These are phyloP conservation scores for Lactarius trivialis DNA, from an alignment of 768 basidiomycete genomes.

Conservation along the genomic window DNA sequence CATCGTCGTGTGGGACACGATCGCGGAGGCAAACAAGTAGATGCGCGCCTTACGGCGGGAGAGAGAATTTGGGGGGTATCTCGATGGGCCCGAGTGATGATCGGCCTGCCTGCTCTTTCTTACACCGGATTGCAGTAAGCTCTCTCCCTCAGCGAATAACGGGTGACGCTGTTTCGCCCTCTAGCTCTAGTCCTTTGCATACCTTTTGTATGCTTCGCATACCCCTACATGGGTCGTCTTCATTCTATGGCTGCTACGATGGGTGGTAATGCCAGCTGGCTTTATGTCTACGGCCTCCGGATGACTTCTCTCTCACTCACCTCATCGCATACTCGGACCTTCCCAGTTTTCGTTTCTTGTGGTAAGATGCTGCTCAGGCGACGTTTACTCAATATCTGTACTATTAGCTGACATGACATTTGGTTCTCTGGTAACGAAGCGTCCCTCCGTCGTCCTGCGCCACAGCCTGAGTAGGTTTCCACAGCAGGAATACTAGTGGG, in stretches of 20 bases:
- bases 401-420: no score
- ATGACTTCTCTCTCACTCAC: neutral
- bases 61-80: neutral
- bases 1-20: constrained; percentile 16
- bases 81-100: neutral
- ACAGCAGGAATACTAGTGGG: no score
- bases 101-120: neutral
- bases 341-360: no score
- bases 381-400: no score
- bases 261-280: neutral
- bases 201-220: neutral
- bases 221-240: neutral
- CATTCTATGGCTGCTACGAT: no score
- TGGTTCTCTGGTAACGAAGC: no score
- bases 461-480: no score
- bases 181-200: neutral
- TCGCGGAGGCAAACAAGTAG: constrained; percentile 12
- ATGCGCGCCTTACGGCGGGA: neutral
- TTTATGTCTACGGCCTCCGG: neutral
- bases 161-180: neutral
- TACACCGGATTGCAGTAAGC: neutral
- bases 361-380: no score
- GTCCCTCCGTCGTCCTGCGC: no score
- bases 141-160: neutral
- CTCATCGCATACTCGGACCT: no score